phyloP scores from a whole-genome alignment of 495 filamentous ascomycete genomes.

The Elaphomyces granulatus region DNA sequence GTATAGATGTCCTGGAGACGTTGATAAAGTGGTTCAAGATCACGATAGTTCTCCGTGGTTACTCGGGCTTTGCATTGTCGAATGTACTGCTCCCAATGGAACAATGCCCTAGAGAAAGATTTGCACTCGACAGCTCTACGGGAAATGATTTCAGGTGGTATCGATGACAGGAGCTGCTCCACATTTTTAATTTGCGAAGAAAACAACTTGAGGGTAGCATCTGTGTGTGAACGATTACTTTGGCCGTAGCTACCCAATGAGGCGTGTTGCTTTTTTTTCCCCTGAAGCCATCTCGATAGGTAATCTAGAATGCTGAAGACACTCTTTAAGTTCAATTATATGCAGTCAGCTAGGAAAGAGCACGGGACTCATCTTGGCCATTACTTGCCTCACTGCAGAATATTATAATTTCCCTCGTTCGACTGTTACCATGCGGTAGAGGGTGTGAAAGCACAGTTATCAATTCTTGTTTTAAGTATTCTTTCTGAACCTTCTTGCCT shows the following conservation, averaged over 20 bases:
- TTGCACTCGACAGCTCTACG: slow-evolving; percentile 77
- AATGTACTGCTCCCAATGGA: slow-evolving; percentile 88
- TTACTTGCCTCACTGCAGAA: slow-evolving; percentile 63
- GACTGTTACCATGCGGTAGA: slow-evolving; percentile 37
- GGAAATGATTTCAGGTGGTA: slow-evolving; percentile 78
- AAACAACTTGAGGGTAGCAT: slow-evolving; percentile 26
- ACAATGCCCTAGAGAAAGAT: slow-evolving; percentile 81
- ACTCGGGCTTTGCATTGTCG: slow-evolving; percentile 37
- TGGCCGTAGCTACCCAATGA: slow-evolving; percentile 23
- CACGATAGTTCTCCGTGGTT: slow-evolving; percentile 22
- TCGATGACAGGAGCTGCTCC: slow-evolving; percentile 45
- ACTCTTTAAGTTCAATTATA: slow-evolving; percentile 36
- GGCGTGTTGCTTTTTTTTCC: slow-evolving; percentile 48
- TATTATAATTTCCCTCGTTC: slow-evolving; percentile 53
- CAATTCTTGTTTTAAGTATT: slow-evolving; percentile 58
- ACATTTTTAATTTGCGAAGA: slow-evolving; percentile 44
- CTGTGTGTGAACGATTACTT: slow-evolving; percentile 24
- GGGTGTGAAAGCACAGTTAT: slow-evolving; percentile 49
- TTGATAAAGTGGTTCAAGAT: slow-evolving; percentile 49
- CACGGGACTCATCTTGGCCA: too few relatives aligned
- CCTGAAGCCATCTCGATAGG: slow-evolving; percentile 74
- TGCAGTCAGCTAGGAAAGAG: too few relatives aligned
- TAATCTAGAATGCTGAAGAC: slow-evolving; percentile 89
- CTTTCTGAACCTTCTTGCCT: slow-evolving; percentile 46
- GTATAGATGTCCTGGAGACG: slow-evolving; percentile 85